A percentile compares a stretch with the other conserved stretches of the same genome.
Evolutionary conservation across 805 yeast genomes (phyloP).

Genomic region (Wickerhamiella lipophila): DNA sequence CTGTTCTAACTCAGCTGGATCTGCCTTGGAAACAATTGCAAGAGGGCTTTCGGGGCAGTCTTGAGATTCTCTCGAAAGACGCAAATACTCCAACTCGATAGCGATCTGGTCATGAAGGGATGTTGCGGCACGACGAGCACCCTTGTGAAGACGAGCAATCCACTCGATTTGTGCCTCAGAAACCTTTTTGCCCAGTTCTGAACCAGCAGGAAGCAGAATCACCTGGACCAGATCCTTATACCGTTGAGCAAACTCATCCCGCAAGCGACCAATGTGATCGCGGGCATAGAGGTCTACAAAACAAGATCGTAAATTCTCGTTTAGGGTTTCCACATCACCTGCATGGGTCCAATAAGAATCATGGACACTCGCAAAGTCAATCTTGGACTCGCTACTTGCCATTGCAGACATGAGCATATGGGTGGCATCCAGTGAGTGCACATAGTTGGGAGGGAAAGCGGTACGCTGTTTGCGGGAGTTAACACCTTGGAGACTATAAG

Average conservation of each 20-base stretch:
- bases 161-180: constrained; percentile 26
- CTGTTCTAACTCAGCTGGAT: constrained; percentile 24
- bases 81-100: constrained; percentile 51
- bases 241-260: constrained; percentile 68
- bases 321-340: constrained; percentile 62
- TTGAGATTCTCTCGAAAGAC: constrained; percentile 39
- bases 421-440: constrained; percentile 91
- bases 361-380: constrained; percentile 88
- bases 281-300: constrained; percentile 67
- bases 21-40: constrained; percentile 32
- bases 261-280: constrained; percentile 56
- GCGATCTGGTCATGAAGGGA: constrained; percentile 62
- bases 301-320: constrained; percentile 53
- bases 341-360: constrained; percentile 99
- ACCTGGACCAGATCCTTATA: constrained; percentile 59
- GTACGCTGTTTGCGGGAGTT: constrained; percentile 80
- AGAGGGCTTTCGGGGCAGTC: constrained; percentile 44
- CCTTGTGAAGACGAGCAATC: neutral
- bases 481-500: constrained; percentile 70
- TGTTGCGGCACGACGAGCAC: constrained; percentile 22
- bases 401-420: constrained; percentile 88
- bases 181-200: constrained; percentile 42
- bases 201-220: constrained; percentile 39
- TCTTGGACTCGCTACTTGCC: constrained; percentile 49
- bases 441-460: constrained; percentile 91